Evolutionary conservation across 2,329 filamentous ascomycete species (phyloP), one percentile per base, ranked within the genome.

Genomic region (Elsinoe necatrix): DNA sequence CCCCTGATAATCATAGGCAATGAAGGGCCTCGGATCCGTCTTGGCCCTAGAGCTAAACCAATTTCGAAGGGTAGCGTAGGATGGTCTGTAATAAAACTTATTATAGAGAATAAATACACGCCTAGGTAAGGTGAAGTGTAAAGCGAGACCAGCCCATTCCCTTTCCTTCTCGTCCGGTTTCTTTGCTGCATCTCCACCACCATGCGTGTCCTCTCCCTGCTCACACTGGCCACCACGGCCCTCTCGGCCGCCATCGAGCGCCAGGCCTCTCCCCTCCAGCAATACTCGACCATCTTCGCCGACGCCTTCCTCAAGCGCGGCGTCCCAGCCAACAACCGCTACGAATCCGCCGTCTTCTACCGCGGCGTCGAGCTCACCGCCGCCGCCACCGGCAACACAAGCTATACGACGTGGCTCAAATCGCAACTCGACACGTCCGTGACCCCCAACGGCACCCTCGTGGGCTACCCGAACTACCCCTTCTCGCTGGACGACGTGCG

Each of bases 401-500:
- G 31, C 48, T 52, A 52, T 31, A 7, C 5, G 8, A 37, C 55
- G 20, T 50, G 48, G 27, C 31, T 57, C 45, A 43, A 41, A n/a
- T 31, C 50, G 34, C 55, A 52, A 34, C 35, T 41, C 45, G 35
- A 45, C 31, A 29, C 14, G 29, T 39, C 95, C 67, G 85, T 95
- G 61, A 81, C 86, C n/a, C 80, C 87, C 11, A 83, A 95, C 61
- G 84, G 83, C 37, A 87, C 85, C 43, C 80, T 96, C 25, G 83
- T 83, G 9, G 95, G 95, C 77, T 91, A 96, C 71, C 89, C 90
- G 39, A 77, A 83, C 64, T 86, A 89, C 68, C 88, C 90, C 3
- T 83, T 95, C 20, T 82, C 96, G 35, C 80, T 95, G 57, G 93
- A 90, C 21, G 87, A 89, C 11, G 91, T 89, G 59, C 84, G 84